Percentiles rank a stretch among this genome's conserved stretches.
These are phyloP conservation scores for Trichocladium uniseriatum DNA, from an alignment of 495 filamentous ascomycete species.

Conservation along the genomic window DNA sequence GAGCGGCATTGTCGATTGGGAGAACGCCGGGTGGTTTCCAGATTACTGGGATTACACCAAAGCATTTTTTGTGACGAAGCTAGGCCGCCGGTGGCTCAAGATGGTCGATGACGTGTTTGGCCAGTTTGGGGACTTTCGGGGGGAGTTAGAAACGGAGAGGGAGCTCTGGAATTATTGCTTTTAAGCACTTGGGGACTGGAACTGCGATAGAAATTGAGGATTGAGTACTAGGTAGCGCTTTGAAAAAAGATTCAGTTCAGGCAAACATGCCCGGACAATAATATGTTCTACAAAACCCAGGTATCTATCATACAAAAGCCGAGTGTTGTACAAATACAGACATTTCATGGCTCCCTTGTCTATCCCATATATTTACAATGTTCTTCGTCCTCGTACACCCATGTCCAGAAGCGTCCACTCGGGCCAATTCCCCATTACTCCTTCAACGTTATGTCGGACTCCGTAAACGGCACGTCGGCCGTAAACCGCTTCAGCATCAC, in stretches of 20 bases:
- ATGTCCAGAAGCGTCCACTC: too few species aligned
- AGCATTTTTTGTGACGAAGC: background rate
- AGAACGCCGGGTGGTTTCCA: background rate
- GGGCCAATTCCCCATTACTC: too few species aligned
- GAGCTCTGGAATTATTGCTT: conserved; percentile 1
- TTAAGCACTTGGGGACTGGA: background rate
- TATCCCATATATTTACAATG: background rate
- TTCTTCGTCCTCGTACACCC: background rate
- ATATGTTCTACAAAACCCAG: background rate
- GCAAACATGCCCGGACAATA: background rate
- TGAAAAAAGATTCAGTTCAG: background rate
- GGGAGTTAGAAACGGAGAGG: background rate
- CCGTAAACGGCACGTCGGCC: conserved; percentile 21
- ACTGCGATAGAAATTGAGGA: too few species aligned
- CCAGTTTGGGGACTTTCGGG: background rate
- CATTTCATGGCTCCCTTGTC: background rate
- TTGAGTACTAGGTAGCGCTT: too few species aligned
- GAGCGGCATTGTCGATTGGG: conserved; percentile 1
- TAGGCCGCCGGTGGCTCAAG: background rate
- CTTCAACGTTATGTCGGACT: conserved; percentile 23
- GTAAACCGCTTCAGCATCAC: conserved; percentile 12
- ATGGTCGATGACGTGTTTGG: background rate
- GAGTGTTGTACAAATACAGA: conserved; percentile 5
- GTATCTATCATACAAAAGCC: conserved; percentile 5
- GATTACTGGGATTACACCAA: background rate